Percentiles rank a stretch among this genome's conserved stretches.
Conservation (phyloP, 106 monocot genomes). For the Allium sativum region DNA sequence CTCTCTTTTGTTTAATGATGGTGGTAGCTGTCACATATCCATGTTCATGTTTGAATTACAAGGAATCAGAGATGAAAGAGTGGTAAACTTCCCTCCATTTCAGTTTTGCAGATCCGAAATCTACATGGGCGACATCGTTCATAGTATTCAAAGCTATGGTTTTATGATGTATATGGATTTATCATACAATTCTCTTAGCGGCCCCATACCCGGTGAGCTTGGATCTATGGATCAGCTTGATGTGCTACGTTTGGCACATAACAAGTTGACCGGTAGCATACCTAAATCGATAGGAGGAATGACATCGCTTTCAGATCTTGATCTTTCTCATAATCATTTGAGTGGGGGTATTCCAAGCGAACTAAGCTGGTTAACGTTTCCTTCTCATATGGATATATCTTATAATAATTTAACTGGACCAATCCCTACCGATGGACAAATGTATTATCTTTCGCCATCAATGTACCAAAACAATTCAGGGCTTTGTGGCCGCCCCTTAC, state of each 20-base stretch:
- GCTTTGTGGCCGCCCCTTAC: slow-evolving; percentile 70
- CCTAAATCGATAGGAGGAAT: slow-evolving; percentile 38
- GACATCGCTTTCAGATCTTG: slow-evolving; percentile 31
- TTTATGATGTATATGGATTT: slow-evolving; percentile 52
- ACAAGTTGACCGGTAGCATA: slow-evolving; percentile 48
- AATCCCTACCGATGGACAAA: slow-evolving; percentile 60
- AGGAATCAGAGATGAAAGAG: slow-evolving; percentile 32
- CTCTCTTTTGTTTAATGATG: slow-evolving; percentile 25
- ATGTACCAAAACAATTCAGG: slow-evolving; percentile 61
- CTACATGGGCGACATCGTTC: slow-evolving; percentile 25
- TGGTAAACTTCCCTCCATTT: slow-evolving; percentile 15
- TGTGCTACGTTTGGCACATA: slow-evolving; percentile 68
- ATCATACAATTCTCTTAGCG: slow-evolving; percentile 43
- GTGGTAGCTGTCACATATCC: slow-evolving; percentile 20
- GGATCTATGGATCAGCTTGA: slow-evolving; percentile 47
- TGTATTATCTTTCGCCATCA: slow-evolving; percentile 48
- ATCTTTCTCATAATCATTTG: slow-evolving; percentile 64
- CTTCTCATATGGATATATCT: slow-evolving; percentile 65
- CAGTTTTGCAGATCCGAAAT: slow-evolving; percentile 22
- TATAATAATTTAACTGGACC: slow-evolving; percentile 63
- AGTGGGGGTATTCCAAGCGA: slow-evolving; percentile 43
- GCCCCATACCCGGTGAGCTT: slow-evolving; percentile 38
- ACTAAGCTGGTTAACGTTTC: slow-evolving; percentile 30
- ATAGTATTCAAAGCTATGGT: slow-evolving; percentile 18
- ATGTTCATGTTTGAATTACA: slow-evolving; percentile 31